Base-by-base conservation (phyloP, 2,329 filamentous ascomycete genomes). In the Fusarium pseudoanthophilum region DNA sequence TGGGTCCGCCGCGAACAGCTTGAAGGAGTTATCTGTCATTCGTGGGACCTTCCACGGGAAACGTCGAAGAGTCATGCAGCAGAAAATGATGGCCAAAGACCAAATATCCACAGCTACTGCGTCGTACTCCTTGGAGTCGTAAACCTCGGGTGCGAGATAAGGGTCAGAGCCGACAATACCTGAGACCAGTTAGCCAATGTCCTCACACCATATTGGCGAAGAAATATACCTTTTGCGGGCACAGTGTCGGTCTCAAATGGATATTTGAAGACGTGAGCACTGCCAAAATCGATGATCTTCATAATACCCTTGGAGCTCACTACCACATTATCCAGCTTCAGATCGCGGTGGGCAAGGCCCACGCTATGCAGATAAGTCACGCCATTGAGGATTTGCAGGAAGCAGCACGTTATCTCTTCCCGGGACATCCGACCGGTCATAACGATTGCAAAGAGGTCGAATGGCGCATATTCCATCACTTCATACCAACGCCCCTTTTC, bases 271-370 rank as follows among this genome's bases (percentile, higher is more conserved):
- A 99, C 95, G 75, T 96, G 95, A 2, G 96, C 95, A 84, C 95
- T 98, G 32, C 96, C 96, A 83, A 99, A 99, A 82, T 99, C 96
- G 78, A 99, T 99, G 73, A 99, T 93, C 83, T 99, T 99, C 95
- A 99, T 97, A 77, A 99, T 98, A 5, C 96, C 96, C 78, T 93
- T 90, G 79, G 97, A 93, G 79, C 95, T 98, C 67, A 99, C 95
- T 34, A 99, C 96, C 26, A 99, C 96, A 77, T 99, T 99, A 84
- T 99, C 96, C 77, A 99, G 84, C 84, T 99, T 99, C 78, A 99
- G 80, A 85, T 99, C 96, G 49, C 96, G 91, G 83, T 99, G 96
- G 16, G 96, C 95, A 59, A 99, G 86, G 6, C 96, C 96, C 90
- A 98, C 96, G 80, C 93, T 93, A 82, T 99, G 96, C 69, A 99